phyloP scores from a whole-genome alignment of 2,329 filamentous ascomycete species.

The Fusarium chlamydosporum region DNA sequence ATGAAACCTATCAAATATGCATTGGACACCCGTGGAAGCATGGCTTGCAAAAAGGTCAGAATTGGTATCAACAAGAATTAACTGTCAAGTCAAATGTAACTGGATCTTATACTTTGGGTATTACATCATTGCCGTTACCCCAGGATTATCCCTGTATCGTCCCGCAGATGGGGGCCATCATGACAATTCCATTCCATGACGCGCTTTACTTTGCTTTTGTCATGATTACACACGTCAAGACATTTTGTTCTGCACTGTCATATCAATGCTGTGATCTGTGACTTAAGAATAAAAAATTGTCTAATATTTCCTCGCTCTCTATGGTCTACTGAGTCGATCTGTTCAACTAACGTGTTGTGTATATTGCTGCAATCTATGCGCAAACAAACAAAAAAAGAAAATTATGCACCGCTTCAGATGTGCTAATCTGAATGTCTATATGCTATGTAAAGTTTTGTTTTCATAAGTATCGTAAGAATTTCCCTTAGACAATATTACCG shows the following conservation, averaged over 20 bases:
- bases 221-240: background rate
- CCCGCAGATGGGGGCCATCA: slow-evolving; percentile 27
- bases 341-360: background rate
- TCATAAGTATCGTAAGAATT: slow-evolving; percentile 38
- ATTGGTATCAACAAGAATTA: background rate
- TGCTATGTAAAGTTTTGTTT: slow-evolving; percentile 11
- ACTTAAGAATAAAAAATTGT: slow-evolving; percentile 1
- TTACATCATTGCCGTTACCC: slow-evolving; percentile 32
- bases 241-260: background rate
- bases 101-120: background rate
- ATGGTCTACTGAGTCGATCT: background rate
- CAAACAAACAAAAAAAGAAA: slow-evolving; percentile 10
- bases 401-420: slow-evolving; percentile 33
- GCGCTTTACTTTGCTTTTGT: background rate
- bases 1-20: background rate
- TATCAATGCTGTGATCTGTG: background rate
- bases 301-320: background rate
- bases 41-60: background rate
- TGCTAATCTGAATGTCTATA: slow-evolving; percentile 35
- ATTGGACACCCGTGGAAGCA: background rate
- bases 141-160: slow-evolving; percentile 29
- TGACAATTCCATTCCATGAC: slow-evolving; percentile 10
- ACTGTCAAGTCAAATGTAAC: background rate
- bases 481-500: slow-evolving; percentile 50
- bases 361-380: slow-evolving; percentile 18